Conservation (phyloP, 2,329 filamentous ascomycete genomes). For the Pseudogymnoascus sp. region DNA sequence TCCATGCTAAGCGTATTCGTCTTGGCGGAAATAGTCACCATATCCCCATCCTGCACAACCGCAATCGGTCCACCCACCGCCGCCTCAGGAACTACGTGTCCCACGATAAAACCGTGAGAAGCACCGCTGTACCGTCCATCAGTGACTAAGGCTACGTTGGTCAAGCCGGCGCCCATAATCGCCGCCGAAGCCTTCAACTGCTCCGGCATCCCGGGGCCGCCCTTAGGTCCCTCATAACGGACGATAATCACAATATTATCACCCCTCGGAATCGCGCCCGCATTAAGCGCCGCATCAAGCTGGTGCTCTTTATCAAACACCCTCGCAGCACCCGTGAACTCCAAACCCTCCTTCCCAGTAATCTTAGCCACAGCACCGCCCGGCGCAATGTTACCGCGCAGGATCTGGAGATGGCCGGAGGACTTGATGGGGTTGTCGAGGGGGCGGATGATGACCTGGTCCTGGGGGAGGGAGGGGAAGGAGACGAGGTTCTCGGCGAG, state of each 20-base stretch:
- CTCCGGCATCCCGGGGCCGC: slow-evolving; percentile 93
- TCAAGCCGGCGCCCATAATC: slow-evolving; percentile 85
- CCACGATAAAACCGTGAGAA: slow-evolving; percentile 86
- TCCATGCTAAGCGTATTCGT: slow-evolving; percentile 62
- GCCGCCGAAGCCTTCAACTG: slow-evolving; percentile 81
- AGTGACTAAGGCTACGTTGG: slow-evolving; percentile 82
- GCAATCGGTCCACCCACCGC: slow-evolving; percentile 83
- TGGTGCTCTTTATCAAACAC: slow-evolving; percentile 82
- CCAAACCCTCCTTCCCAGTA: slow-evolving; percentile 84
- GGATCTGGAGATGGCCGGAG: slow-evolving; percentile 80
- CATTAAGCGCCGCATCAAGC: slow-evolving; percentile 65
- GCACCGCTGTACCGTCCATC: slow-evolving; percentile 87
- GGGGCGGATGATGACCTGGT: slow-evolving; percentile 75
- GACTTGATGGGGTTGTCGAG: slow-evolving; percentile 68
- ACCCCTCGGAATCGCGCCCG: slow-evolving; percentile 56
- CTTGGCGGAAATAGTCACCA: slow-evolving; percentile 78
- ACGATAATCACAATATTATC: slow-evolving; percentile 87
- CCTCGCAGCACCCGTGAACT: slow-evolving; percentile 69
- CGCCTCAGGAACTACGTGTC: slow-evolving; percentile 86
- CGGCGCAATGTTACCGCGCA: slow-evolving; percentile 80
- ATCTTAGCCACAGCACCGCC: slow-evolving; percentile 91
- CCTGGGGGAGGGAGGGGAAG: slow-evolving; percentile 67
- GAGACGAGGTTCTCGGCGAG: slow-evolving; percentile 71
- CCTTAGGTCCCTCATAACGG: slow-evolving; percentile 87
- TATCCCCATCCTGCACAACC: slow-evolving; percentile 69